Base-by-base conservation (phyloP, 2,329 filamentous ascomycete genomes). In the Acrocalymma vagum region DNA sequence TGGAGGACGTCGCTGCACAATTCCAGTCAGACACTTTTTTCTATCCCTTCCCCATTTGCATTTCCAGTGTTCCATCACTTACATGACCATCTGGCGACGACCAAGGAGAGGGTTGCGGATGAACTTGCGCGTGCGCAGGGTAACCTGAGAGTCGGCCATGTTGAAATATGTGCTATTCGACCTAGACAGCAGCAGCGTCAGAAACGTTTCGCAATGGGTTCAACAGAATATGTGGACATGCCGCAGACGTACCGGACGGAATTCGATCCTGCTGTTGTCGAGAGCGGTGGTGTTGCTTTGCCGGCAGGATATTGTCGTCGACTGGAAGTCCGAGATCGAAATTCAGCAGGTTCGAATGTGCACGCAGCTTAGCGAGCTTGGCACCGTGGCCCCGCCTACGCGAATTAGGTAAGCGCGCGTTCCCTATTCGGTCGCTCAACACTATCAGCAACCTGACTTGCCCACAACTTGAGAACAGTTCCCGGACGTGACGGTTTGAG, bases 81-180 rank as follows among this genome's bases (percentile, higher is more conserved):
- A 96, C 93, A 96, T 89, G 80, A 96, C 93, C 90, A 97, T 96
- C 87, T 97, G 93, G 86, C 95, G 96, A 78, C 93, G 89, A 77
- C 88, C 90, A 75, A 99, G 87, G 74, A 99, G 90, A 78, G 94
- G 90, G 87, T 99, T 99, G 83, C 92, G 90, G 82, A 97, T 95
- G 89, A 99, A 99, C 85, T 97, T 97, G 89, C 94, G 93, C 80
- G 94, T 99, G 83, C 94, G 76, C 72, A 79, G 66, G 58, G 76
- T 79, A 59, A 79, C 75, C 69, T 78, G 76, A 58, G 73, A 72
- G 80, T 92, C 88, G 80, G 92, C 88, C 93, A 96, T 96, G 78
- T 79, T 95, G 69, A 48, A 49, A 55, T 57, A 51, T 56, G 58
- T 56, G 45, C 50, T 53, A 43, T 59, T 58, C 57, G 58, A 67